Conservation (phyloP, 495 filamentous ascomycete genomes). For the Jackrogersella minutella region DNA sequence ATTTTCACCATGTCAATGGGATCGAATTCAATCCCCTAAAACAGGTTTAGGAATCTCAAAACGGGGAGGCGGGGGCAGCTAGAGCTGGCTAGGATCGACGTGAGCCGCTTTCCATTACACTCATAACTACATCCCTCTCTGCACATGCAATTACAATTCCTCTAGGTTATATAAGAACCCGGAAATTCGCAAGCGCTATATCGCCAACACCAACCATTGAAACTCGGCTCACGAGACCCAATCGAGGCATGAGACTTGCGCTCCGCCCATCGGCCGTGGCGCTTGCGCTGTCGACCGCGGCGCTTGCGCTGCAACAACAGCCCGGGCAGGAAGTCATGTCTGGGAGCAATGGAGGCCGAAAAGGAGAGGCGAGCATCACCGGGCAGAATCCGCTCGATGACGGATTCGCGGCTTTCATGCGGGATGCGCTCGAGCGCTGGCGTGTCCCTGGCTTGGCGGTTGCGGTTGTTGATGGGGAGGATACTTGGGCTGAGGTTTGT, state of each 20-base stretch:
- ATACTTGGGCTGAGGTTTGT: slow-evolving; percentile 56
- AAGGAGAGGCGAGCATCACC: no score
- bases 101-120: no score
- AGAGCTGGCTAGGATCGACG: no score
- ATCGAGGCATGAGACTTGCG: not conserved
- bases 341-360: slow-evolving; percentile 26
- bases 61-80: no score
- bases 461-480: slow-evolving; percentile 55
- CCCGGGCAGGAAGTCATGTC: slow-evolving; percentile 36
- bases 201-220: no score
- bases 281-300: not conserved
- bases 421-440: slow-evolving; percentile 53
- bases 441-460: slow-evolving; percentile 61
- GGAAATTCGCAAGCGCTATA: no score
- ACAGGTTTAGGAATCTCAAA: no score
- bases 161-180: no score
- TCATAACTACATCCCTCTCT: no score
- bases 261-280: not conserved
- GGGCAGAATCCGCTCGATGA: slow-evolving; percentile 44
- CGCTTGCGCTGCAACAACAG: slow-evolving; percentile 42
- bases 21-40: no score
- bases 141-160: no score
- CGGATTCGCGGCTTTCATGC: slow-evolving; percentile 51
- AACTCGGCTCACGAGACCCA: not conserved
- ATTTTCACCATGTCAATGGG: no score